Evolutionary conservation across 257 asterid genomes (phyloP), one percentile per base, ranked within the genome.

Genomic region (Solanum bulbocastanum): DNA sequence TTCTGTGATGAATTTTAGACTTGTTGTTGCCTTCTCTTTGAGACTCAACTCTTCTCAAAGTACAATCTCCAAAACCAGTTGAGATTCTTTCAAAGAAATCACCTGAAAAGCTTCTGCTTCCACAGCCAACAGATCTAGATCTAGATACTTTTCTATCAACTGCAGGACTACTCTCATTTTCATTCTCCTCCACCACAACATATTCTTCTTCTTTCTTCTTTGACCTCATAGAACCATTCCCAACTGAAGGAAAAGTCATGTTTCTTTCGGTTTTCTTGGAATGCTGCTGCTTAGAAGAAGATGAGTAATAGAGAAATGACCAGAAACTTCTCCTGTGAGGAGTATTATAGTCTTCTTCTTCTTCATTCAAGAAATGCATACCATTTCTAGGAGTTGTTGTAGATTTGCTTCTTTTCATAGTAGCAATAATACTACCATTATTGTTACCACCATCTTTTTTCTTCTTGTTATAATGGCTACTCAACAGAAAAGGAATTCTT

Each of bases 111-210:
- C 99, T 97, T 87, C 99, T 91, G 62, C 99, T 97, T 58, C 99
- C 99, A 90, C 99, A 97, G 2, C 99, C 99, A 74, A 97, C 99
- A 90, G 99, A 96, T 94, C 98, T 94, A 33, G 99, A 97, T 89
- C 99, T 94, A 8, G 99, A 97, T 20, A 97, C 99, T 71, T 94
- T 97, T 60, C 99, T 92, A 40, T 93, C 96, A 89, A 91, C 86
- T 46, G 93, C 86, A 35, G 98, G 96, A 89, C 98, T 20, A 56
- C 11, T 62, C 69, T 62, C 69, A 62, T 60, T 92, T 37, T 92
- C 97, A 89, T 93, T 93, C 71, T 96, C 98, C 3, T 93, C 99
- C 82, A 92, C 96, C 30, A 93, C 94, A 5, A 91, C 91, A 36
- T 91, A 90, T 23, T 92, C 94, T 60, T 92, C 97, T 46, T 87